These are phyloP conservation scores for Macadamia integrifolia DNA, from an alignment of 164 flowering plant species.

Conservation along the genomic window DNA sequence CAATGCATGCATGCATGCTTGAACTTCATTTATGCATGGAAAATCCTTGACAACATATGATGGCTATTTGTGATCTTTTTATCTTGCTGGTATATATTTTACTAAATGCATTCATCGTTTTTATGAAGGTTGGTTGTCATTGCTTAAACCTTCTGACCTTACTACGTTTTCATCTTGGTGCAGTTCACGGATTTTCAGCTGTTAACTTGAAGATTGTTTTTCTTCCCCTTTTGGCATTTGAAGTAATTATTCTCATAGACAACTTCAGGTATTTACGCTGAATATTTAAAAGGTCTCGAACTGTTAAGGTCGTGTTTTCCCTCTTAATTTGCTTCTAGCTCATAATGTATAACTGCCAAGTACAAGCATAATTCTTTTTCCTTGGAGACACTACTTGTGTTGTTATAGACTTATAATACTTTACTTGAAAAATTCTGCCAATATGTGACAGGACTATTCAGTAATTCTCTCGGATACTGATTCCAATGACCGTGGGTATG, in stretches of 20 bases:
- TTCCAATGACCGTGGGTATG: too few relatives aligned
- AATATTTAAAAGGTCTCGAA: background rate
- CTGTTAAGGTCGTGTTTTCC: background rate
- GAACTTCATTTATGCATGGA: background rate
- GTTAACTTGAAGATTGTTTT: slow-evolving; percentile 86
- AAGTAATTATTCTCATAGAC: slow-evolving; percentile 67
- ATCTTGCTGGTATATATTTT: background rate
- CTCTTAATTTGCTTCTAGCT: too few relatives aligned
- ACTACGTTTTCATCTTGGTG: slow-evolving; percentile 3
- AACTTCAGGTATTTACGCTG: slow-evolving; percentile 62
- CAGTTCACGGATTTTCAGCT: slow-evolving; percentile 39
- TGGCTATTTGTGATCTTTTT: background rate
- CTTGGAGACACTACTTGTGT: too few relatives aligned
- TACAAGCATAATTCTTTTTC: too few relatives aligned
- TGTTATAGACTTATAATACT: too few relatives aligned
- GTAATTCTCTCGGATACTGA: too few relatives aligned
- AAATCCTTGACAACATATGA: background rate
- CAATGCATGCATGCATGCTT: background rate
- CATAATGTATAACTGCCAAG: too few relatives aligned
- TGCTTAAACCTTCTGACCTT: background rate
- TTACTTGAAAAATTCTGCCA: too few relatives aligned
- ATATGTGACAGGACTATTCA: too few relatives aligned
- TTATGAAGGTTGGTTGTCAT: background rate
- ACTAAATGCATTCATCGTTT: background rate
- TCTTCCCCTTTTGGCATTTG: slow-evolving; percentile 77